Evolutionary conservation across 2,329 filamentous ascomycete genomes (phyloP).

Genomic region (Xylaria sp.): DNA sequence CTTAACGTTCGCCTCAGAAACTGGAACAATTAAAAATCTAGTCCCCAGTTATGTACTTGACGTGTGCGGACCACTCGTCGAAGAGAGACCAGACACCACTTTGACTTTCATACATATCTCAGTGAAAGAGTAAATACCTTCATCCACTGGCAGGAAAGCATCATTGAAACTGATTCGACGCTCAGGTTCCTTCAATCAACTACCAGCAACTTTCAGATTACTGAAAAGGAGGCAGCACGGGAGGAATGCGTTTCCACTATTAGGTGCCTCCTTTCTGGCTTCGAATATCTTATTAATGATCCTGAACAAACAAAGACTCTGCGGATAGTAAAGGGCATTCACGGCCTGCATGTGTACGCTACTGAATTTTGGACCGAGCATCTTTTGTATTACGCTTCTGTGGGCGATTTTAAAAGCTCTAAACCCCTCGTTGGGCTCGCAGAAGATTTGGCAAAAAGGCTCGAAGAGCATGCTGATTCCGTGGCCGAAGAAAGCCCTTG

Average conservation of each 20-base stretch:
- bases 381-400: conserved; percentile 35
- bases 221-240: no score
- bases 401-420: neutral
- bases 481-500: neutral
- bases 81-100: conserved; percentile 42
- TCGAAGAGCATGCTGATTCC: no score
- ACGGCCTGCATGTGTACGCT: conserved; percentile 49
- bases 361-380: conserved; percentile 48
- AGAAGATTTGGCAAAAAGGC: no score
- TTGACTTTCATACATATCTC: conserved; percentile 46
- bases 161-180: no score
- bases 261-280: no score
- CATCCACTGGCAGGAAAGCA: neutral
- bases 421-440: no score
- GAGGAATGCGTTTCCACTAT: no score
- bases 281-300: no score
- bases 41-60: conserved; percentile 44
- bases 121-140: conserved; percentile 43
- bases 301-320: no score
- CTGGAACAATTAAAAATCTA: conserved; percentile 24
- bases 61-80: conserved; percentile 41
- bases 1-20: conserved; percentile 42
- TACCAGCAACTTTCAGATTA: no score
- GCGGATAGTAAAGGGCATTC: conserved; percentile 44
- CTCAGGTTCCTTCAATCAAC: no score